Evolutionary conservation across 1,284 basidiomycete species (phyloP), one percentile per base, ranked within the genome.

Genomic region (Stygiomarasmius scandens): DNA sequence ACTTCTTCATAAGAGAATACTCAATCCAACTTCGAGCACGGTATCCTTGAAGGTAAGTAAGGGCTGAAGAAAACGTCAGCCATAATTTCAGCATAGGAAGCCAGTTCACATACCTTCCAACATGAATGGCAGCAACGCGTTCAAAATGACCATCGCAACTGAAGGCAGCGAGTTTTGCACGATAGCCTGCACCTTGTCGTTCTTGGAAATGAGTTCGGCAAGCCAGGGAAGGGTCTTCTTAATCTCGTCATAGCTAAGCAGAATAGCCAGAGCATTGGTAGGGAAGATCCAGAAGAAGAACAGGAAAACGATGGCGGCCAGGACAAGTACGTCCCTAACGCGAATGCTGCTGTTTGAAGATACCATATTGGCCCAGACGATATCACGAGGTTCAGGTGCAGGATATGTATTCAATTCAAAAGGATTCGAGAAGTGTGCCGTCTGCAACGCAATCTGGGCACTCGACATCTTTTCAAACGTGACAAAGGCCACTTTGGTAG

Each of bases 381-480:
- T 92, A 70, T 99, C 96, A 46, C 96, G 84, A 9, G 96, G 96
- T 70, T 99, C 96, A 0, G 95, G 96, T 0, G 96, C 96, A 4
- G 85, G 85, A 49, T 81, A 80, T 1, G 93, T 94, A 12, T 79
- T 76, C 52, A 85, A 81, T 67, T 89, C 81, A 55, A 80, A 80
- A 11, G 92, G 86, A 48, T 81, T 79, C 0, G 89, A 81, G 2
- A 89, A 84, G 70, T 96, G 92, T 0, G 91, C 92, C 0, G 89
- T 84, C 72, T 98, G 96, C 2, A 92, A 81, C 0, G 95, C 95
- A 45, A 93, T 89, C 89, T 99, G 96, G 12, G 95, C 93, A 66
- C 89, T 89, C 2, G 92, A 92, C 82, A 96, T 95, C 67, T 93
- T 92, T 71, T 96, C 92, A 65, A 99, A 98, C 0, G 96, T 98